Percentiles rank a stretch among this genome's conserved stretches.
Conservation (phyloP, 1,139 yeast genomes). For the Yamadazyma mexicana region DNA sequence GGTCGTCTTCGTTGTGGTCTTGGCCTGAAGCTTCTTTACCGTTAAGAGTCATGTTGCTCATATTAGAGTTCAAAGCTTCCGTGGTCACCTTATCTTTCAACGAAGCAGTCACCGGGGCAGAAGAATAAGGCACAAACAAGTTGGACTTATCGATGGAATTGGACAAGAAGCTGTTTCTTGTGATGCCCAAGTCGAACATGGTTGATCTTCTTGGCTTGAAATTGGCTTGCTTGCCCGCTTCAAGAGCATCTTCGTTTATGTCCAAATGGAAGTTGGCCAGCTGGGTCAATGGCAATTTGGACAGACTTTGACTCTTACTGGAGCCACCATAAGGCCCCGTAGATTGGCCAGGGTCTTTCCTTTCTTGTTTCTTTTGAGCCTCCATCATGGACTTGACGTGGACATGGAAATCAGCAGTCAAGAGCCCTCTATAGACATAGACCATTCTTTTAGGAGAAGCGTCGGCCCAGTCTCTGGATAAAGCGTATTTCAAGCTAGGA, state of each 20-base stretch:
- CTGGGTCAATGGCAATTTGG: slow-evolving; percentile 4
- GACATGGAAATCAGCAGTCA: slow-evolving; percentile 68
- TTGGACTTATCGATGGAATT: slow-evolving; percentile 50
- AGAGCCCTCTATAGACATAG: slow-evolving; percentile 75
- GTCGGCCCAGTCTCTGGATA: slow-evolving; percentile 86
- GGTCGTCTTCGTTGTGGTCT: slow-evolving; percentile 8
- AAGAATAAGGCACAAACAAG: slow-evolving; percentile 65
- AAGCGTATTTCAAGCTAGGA: slow-evolving; percentile 64
- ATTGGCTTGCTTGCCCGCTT: slow-evolving; percentile 27
- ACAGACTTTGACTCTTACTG: not conserved
- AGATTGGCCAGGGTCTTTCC: not conserved
- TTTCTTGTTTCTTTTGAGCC: slow-evolving; percentile 26
- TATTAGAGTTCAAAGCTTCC: slow-evolving; percentile 4
- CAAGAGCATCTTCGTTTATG: slow-evolving; percentile 14
- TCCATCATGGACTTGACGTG: slow-evolving; percentile 63
- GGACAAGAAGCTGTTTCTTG: slow-evolving; percentile 46
- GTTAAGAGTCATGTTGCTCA: slow-evolving; percentile 5
- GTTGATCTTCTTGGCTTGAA: slow-evolving; percentile 48
- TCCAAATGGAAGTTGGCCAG: slow-evolving; percentile 4
- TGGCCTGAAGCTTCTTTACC: not conserved
- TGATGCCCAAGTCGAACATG: slow-evolving; percentile 48
- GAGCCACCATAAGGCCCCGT: no score
- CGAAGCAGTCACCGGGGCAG: slow-evolving; percentile 79
- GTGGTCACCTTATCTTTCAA: slow-evolving; percentile 22
- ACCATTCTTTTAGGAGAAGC: slow-evolving; percentile 88